Evolutionary conservation across 768 basidiomycete genomes (phyloP), one percentile per base, ranked within the genome.

Genomic region (Boletellus ananas): DNA sequence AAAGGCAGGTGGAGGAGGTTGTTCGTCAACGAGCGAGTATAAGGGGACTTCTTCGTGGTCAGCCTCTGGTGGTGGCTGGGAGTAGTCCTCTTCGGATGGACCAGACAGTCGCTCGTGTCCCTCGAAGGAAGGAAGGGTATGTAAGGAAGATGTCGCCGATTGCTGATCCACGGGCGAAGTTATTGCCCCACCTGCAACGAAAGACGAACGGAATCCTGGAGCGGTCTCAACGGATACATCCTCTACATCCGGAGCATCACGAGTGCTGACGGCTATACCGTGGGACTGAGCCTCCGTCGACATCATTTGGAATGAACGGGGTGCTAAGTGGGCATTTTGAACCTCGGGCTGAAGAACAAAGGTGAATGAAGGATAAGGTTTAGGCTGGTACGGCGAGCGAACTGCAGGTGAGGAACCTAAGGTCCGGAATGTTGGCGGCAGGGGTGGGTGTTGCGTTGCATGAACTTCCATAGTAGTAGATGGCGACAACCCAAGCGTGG

Each of bases 1-100:
- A 23, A 67, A 64, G 5, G 60, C 52, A 27, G 65, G 57, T 17
- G 65, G 63, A 25, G 62, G 62, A 18, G 45, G 49, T 29, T 56
- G 48, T 3, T 65, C 59, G 17, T 64, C 60, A 18, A 64, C 33
- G 6, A 67, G 53, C 9, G 57, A 57, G 50, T 63, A 62, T 36
- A 37, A 41, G 13, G 65, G 63, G 34, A 51, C 54, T 2, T 54
- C 60, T 5, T 67, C 63, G 7, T 52, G 55, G 34, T 47, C 12
- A 25, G 21, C 17, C 8, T 50, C 59, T 20, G 33, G 25, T 17
- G 38, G 44, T 42, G 27, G 45, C 9, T 27, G 47, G 41, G 40
- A 37, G 16, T 11, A 17, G 6, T 16, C 36, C 11, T 14, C 37
- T 37, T 36, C 43, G 14, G 40, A 29, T 27, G 38, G 25, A 38